Evolutionary conservation across 208 protist species (phyloP), one percentile per base, ranked within the genome.

Genomic region (Leishmania guyanensis): DNA sequence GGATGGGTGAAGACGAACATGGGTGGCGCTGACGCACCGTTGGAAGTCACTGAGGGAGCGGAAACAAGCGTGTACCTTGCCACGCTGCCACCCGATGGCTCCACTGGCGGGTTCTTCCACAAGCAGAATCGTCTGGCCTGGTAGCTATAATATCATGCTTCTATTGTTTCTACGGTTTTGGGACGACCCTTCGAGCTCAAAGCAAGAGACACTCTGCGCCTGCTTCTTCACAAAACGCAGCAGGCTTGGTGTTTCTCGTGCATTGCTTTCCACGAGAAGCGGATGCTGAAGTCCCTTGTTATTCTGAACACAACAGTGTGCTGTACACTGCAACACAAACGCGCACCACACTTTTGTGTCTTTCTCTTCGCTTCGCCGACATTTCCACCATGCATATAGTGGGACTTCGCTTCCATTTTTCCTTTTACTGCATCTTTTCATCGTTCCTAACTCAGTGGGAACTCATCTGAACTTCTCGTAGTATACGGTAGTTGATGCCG

Each of bases 1-100:
- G 91, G 93, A 0, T 95, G 90, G 84, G 91, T 94, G 48, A 87
- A 89, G 77, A 96, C 93, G 16, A 90, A 94, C 29, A 94, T 96
- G 93, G 89, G 90, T 22, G 84, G 86, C n/a, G 62, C 58, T 51
- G 77, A 87, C 39, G 93, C 91, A 9, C 48, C 84, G 0, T 80
- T 95, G 48, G 71, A 86, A 60, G 62, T 92, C 6, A 78, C 89
- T 36, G 91, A 96, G 70, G 93, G 91, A 22, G 91, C 91, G 8
- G 90, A 93, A 79, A 95, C 93, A 20, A 90, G 69, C 51, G 90
- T 95, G 5, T 95, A 93, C 80, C 84, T 96, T 22, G 88, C 91
- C 43, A 96, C 93, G 22, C 83, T 96, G n/a, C 90, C 90, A 5
- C 62, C 53, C 10, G 90, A 96, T 75, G 93, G 91, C 14, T 89